Percentiles rank a stretch among this genome's conserved stretches.
These are phyloP conservation scores for Ceratocystis destructans DNA, from an alignment of 2,329 filamentous ascomycete species.

Conservation along the genomic window DNA sequence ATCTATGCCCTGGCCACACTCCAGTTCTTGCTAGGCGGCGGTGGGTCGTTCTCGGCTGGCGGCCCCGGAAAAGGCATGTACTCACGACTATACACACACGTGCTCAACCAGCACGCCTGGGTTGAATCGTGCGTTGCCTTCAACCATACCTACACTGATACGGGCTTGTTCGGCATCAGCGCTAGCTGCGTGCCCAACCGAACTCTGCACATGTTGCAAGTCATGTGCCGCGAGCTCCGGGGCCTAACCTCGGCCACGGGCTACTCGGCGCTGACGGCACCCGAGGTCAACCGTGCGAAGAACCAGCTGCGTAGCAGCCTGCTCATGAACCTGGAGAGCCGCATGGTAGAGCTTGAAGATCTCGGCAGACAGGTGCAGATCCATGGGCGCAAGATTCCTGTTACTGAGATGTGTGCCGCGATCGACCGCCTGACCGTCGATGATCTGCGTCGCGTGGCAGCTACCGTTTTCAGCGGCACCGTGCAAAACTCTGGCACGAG, in stretches of 20 bases:
- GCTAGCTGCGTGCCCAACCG: constrained; percentile 69
- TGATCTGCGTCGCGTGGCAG: constrained; percentile 72
- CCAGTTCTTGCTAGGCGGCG: constrained; percentile 88
- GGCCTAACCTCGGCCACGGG: constrained; percentile 63
- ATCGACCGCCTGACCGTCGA: constrained; percentile 70
- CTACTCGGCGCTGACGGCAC: constrained; percentile 54
- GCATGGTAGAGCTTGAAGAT: constrained; percentile 97
- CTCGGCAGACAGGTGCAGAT: constrained; percentile 90
- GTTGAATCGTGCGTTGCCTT: constrained; percentile 92
- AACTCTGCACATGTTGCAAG: constrained; percentile 74
- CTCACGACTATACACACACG: constrained; percentile 91
- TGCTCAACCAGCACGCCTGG: constrained; percentile 95
- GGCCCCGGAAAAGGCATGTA: constrained; percentile 99
- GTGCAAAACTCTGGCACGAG: constrained; percentile 63
- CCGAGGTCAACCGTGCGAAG: constrained; percentile 84
- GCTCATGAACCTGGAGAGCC: constrained; percentile 92
- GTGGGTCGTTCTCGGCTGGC: constrained; percentile 90
- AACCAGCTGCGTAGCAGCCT: constrained; percentile 84
- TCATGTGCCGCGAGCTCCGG: constrained; percentile 84
- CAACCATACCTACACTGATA: constrained; percentile 95
- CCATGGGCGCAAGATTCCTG: constrained; percentile 83
- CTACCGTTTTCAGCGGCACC: constrained; percentile 60
- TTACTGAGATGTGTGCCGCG: constrained; percentile 78
- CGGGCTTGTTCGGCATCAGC: constrained; percentile 86
- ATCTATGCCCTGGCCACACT: constrained; percentile 94